phyloP scores from a whole-genome alignment of 169 alveolate genomes.

The Nephromyces sp. region DNA sequence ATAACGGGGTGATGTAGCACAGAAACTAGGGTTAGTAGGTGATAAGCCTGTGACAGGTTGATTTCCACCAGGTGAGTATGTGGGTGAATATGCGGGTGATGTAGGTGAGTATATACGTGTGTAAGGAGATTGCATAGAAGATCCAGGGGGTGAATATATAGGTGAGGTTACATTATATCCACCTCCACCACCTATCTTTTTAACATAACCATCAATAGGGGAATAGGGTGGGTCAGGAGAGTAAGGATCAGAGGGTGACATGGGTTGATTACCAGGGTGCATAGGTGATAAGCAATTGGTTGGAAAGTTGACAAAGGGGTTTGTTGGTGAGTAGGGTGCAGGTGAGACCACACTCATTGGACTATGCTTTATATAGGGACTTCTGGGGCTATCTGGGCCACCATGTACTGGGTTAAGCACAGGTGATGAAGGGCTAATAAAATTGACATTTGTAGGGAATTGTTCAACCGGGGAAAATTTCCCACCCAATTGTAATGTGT shows the following conservation, averaged over 20 bases:
- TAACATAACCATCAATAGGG: slow-evolving; percentile 30
- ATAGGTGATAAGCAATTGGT: slow-evolving; percentile 49
- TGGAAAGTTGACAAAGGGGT: slow-evolving; percentile 42
- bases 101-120: slow-evolving; percentile 82
- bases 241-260: not conserved
- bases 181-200: slow-evolving; percentile 28
- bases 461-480: slow-evolving; percentile 72
- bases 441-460: slow-evolving; percentile 72
- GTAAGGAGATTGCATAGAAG: slow-evolving; percentile 58
- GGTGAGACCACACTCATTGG: slow-evolving; percentile 48
- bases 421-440: slow-evolving; percentile 43
- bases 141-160: slow-evolving; percentile 31
- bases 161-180: slow-evolving; percentile 34
- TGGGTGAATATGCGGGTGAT: slow-evolving; percentile 70
- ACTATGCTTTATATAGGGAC: slow-evolving; percentile 21
- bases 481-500: slow-evolving; percentile 66
- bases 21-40: slow-evolving; percentile 73
- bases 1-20: slow-evolving; percentile 51
- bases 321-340: slow-evolving; percentile 34
- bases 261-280: slow-evolving; percentile 25
- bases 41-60: slow-evolving; percentile 26
- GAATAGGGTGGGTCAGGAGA: slow-evolving; percentile 25
- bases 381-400: slow-evolving; percentile 39
- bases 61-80: slow-evolving; percentile 33
- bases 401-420: slow-evolving; percentile 28